These are phyloP conservation scores for Pichia kudriavzevii DNA, from an alignment of 1,139 yeast genomes.

Conservation along the genomic window DNA sequence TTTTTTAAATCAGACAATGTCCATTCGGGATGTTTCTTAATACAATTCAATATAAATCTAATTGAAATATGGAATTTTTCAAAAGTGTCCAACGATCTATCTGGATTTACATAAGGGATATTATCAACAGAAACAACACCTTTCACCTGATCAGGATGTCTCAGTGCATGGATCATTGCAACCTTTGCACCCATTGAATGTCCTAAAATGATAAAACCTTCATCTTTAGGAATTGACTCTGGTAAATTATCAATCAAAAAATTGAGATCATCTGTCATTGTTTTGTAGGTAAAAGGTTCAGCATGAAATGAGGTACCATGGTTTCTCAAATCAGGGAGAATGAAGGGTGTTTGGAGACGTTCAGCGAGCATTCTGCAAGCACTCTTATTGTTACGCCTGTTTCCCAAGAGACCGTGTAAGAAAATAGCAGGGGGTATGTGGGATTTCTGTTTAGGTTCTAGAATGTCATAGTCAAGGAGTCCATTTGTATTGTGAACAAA, in stretches of 20 bases:
- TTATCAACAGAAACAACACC: constrained; percentile 78
- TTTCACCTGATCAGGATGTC: constrained; percentile 56
- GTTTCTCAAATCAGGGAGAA: constrained; percentile 74
- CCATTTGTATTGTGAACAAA: not conserved
- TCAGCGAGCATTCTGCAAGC: constrained; percentile 46
- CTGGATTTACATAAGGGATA: constrained; percentile 51
- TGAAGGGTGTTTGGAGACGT: constrained; percentile 37
- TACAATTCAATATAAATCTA: constrained; percentile 12
- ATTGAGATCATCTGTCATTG: constrained; percentile 70
- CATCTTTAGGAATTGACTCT: constrained; percentile 16
- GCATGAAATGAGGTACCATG: constrained; percentile 86
- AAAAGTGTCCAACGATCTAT: constrained; percentile 20
- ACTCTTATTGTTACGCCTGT: constrained; percentile 66
- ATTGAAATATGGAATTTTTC: constrained; percentile 23
- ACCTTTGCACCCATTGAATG: constrained; percentile 97
- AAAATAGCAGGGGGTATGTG: constrained; percentile 56
- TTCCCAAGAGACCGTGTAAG: constrained; percentile 85
- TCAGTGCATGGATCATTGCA: constrained; percentile 75
- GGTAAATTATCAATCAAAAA: constrained; percentile 16
- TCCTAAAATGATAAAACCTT: constrained; percentile 50
- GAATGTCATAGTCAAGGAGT: constrained; percentile 20
- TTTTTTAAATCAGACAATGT: constrained; percentile 36
- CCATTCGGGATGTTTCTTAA: constrained; percentile 12
- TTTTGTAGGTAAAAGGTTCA: constrained; percentile 59
- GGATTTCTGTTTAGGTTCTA: too few species aligned